Conservation (phyloP, 495 filamentous ascomycete species). For the Platismatia glauca region DNA sequence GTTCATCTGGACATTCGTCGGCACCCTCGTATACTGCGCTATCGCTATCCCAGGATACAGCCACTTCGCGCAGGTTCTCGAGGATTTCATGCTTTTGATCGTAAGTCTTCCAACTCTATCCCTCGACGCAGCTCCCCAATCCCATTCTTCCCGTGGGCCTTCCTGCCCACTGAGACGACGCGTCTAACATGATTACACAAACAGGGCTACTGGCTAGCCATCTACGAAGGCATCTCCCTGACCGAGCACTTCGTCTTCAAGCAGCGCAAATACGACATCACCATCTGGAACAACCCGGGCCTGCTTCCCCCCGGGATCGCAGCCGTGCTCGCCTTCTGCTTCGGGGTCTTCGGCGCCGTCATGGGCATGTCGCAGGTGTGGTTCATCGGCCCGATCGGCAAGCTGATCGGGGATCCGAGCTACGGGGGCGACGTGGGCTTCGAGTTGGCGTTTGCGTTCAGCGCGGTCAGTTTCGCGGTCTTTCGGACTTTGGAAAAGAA, state of each 20-base stretch:
- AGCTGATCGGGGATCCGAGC: slow-evolving; percentile 45
- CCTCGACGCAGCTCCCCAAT: no score
- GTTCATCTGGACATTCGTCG: slow-evolving; percentile 66
- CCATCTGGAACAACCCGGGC: slow-evolving; percentile 49
- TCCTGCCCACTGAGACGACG: background rate
- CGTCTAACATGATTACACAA: background rate
- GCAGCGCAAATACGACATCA: slow-evolving; percentile 55
- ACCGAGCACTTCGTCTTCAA: slow-evolving; percentile 73
- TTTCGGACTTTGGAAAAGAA: slow-evolving; percentile 47
- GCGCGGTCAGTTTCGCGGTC: slow-evolving; percentile 36
- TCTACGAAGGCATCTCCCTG: slow-evolving; percentile 66
- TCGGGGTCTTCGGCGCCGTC: slow-evolving; percentile 63
- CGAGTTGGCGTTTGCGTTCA: slow-evolving; percentile 56
- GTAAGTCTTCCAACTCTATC: slow-evolving; percentile 26
- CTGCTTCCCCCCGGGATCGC: slow-evolving; percentile 65
- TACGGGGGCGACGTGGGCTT: slow-evolving; percentile 70
- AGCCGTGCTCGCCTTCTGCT: slow-evolving; percentile 55
- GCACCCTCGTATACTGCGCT: slow-evolving; percentile 60
- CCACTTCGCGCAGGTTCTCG: slow-evolving; percentile 60
- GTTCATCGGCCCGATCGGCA: slow-evolving; percentile 65
- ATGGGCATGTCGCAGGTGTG: slow-evolving; percentile 71
- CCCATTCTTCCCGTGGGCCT: background rate
- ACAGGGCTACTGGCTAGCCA: slow-evolving; percentile 69
- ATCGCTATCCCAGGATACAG: slow-evolving; percentile 72
- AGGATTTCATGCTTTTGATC: slow-evolving; percentile 73